A percentile compares a stretch with the other conserved stretches of the same genome.
Evolutionary conservation across 495 filamentous ascomycete genomes (phyloP).

Genomic region (Sabuloglossum arenarium): DNA sequence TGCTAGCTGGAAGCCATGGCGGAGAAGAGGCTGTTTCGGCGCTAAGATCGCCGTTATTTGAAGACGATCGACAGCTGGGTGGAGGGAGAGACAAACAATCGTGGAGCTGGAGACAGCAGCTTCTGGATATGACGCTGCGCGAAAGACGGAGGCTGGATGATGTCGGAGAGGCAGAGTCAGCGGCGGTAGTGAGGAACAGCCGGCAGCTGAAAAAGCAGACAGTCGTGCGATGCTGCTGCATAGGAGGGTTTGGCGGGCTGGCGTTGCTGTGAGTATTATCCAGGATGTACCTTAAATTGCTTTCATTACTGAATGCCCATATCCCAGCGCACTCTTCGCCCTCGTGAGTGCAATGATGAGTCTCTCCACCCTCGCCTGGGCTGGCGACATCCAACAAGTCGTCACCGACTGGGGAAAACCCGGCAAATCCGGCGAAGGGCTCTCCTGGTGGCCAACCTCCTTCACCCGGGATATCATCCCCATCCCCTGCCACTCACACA

Average conservation of each 20-base stretch:
- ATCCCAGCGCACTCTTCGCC: not conserved
- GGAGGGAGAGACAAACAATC: not conserved
- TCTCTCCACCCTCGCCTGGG: not conserved
- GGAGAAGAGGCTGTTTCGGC: not conserved
- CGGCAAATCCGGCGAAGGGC: not conserved
- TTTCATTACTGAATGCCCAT: not conserved
- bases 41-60: not conserved
- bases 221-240: not conserved
- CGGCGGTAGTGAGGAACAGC: not conserved
- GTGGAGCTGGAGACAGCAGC: not conserved
- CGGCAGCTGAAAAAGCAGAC: not conserved
- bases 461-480: constrained; percentile 51
- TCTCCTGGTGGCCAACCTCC: constrained; percentile 42
- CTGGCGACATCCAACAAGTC: constrained; percentile 2
- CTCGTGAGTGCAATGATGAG: not conserved
- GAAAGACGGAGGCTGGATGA: not conserved
- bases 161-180: not conserved
- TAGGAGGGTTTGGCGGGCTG: not conserved
- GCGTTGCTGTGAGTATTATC: not conserved
- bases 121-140: not conserved
- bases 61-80: not conserved
- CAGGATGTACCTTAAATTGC: not conserved
- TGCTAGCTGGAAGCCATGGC: not conserved
- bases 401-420: not conserved
- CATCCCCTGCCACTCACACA: constrained; percentile 26